phyloP scores from a whole-genome alignment of 2,329 filamentous ascomycete species.

The Aspergillus sp. region DNA sequence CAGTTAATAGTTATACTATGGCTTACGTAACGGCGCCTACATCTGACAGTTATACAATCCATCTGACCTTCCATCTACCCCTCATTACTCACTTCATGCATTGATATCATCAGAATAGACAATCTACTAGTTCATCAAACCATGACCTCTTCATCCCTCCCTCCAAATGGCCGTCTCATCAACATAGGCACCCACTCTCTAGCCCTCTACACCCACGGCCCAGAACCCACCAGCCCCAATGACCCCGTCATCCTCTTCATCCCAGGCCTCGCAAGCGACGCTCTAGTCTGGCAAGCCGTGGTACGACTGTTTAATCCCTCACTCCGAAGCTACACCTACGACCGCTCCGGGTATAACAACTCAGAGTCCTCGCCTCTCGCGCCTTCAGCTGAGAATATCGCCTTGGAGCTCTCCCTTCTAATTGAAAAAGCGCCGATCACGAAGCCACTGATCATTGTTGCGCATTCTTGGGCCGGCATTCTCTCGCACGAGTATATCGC shows the following conservation, averaged over 20 bases:
- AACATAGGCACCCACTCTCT: conserved; percentile 17
- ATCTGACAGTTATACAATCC: too few relatives aligned
- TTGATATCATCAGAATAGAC: too few relatives aligned
- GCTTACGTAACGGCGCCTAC: too few relatives aligned
- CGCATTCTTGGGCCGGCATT: conserved; percentile 19
- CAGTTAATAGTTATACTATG: too few relatives aligned
- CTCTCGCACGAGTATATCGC: conserved; percentile 17
- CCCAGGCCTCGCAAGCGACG: conserved; percentile 14
- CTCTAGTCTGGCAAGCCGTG: conserved; percentile 16
- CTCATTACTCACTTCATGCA: too few relatives aligned
- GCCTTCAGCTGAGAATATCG: conserved; percentile 13
- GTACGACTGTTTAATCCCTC: conserved; percentile 8
- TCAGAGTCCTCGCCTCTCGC: conserved; percentile 9
- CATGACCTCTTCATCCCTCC: conserved; percentile 8
- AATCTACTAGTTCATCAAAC: background rate
- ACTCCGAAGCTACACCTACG: conserved; percentile 16
- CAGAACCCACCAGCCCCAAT: conserved; percentile 8
- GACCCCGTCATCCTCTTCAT: conserved; percentile 13
- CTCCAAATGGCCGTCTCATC: conserved; percentile 10
- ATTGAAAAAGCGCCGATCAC: conserved; percentile 4
- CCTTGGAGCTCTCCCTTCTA: conserved; percentile 12
- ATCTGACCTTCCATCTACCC: too few relatives aligned
- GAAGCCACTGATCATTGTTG: conserved; percentile 16
- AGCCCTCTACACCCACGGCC: conserved; percentile 14
- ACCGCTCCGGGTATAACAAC: conserved; percentile 15